phyloP scores from a whole-genome alignment of 2,329 filamentous ascomycete genomes.

The Diaporthe longicolla region DNA sequence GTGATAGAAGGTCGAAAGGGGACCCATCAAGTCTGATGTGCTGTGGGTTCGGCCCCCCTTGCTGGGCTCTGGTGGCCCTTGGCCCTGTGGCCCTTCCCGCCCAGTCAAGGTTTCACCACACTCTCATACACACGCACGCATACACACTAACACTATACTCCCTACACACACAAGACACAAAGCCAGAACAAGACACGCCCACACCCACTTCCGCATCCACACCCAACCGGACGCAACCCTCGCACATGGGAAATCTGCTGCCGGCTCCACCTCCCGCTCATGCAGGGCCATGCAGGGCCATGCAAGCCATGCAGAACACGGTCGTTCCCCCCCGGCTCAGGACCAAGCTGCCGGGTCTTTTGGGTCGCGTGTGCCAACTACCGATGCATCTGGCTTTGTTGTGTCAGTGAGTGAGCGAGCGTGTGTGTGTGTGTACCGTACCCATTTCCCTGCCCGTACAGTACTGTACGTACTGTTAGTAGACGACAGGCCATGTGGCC shows the following conservation, averaged over 20 bases:
- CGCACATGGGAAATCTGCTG: neutral
- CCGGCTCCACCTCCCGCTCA: slow-evolving; percentile 36
- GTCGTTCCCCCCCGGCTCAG: slow-evolving; percentile 20
- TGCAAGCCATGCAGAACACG: slow-evolving; percentile 12
- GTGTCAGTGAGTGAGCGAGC: too few species aligned
- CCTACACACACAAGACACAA: neutral
- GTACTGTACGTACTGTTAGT: neutral
- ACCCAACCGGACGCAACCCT: neutral
- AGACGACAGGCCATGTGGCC: neutral
- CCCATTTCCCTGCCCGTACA: neutral
- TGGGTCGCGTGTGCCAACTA: slow-evolving; percentile 7
- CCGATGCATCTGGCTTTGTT: neutral
- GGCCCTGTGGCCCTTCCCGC: slow-evolving; percentile 16
- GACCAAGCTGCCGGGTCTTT: slow-evolving; percentile 27
- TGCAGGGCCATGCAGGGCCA: slow-evolving; percentile 4
- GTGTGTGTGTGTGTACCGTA: too few species aligned
- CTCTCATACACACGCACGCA: neutral
- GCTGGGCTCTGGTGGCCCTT: neutral
- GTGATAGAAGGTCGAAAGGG: neutral
- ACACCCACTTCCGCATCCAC: neutral
- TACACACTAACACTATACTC: neutral
- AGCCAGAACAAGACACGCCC: neutral
- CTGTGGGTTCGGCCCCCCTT: slow-evolving; percentile 2
- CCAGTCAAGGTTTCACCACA: slow-evolving; percentile 28
- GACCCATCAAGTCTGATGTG: slow-evolving; percentile 24